Conservation (phyloP, 768 basidiomycete genomes). For the Peribolospora baueri region DNA sequence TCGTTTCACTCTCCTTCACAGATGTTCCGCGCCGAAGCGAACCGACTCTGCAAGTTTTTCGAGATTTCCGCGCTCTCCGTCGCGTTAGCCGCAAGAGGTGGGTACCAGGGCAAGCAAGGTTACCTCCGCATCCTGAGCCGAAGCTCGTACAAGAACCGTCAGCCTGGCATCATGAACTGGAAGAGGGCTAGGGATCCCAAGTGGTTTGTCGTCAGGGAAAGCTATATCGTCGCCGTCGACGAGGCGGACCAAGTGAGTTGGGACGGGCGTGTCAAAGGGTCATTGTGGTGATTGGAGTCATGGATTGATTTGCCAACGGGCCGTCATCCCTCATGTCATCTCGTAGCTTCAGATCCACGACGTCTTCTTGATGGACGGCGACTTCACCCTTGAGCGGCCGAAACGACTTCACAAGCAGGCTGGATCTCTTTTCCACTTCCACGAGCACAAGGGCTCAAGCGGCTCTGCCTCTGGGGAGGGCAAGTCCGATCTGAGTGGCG, state of each 20-base stretch:
- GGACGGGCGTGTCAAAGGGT: no score
- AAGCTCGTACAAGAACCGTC: constrained; percentile 30
- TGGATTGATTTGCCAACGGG: not conserved
- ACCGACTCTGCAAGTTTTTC: constrained; percentile 67
- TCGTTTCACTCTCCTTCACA: constrained; percentile 16
- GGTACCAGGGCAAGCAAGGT: constrained; percentile 76
- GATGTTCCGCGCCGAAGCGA: constrained; percentile 91
- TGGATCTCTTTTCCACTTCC: constrained; percentile 34
- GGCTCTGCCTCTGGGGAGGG: no score
- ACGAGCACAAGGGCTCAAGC: not conserved
- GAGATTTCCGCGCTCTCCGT: constrained; percentile 78
- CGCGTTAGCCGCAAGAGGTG: constrained; percentile 41
- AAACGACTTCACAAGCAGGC: constrained; percentile 58
- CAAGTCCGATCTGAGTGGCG: no score
- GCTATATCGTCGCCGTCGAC: constrained; percentile 62
- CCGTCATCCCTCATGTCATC: not conserved
- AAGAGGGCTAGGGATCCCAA: constrained; percentile 31
- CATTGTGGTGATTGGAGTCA: no score
- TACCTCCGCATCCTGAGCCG: constrained; percentile 40
- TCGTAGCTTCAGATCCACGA: constrained; percentile 41
- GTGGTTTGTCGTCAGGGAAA: constrained; percentile 84
- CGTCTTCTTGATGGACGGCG: constrained; percentile 70
- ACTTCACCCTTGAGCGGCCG: constrained; percentile 76
- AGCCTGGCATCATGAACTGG: constrained; percentile 22
- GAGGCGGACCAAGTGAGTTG: constrained; percentile 56